These are phyloP conservation scores for Syncephalastrum racemosum DNA, from an alignment of 371 early-diverging fungal genomes.

Conservation along the genomic window DNA sequence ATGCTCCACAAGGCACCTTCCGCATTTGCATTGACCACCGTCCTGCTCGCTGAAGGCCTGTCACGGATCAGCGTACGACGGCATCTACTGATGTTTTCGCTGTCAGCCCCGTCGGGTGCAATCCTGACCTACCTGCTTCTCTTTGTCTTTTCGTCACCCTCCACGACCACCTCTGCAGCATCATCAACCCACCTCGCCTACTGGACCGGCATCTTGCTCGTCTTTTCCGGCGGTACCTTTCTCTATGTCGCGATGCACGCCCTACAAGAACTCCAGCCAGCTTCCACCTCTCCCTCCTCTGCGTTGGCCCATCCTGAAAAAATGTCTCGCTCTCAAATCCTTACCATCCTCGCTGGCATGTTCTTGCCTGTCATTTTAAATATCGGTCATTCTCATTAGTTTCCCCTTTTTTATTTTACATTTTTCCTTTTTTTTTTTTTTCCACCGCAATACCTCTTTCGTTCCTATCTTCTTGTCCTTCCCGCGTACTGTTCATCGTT, in stretches of 20 bases:
- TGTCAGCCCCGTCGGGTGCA: slow-evolving; percentile 85
- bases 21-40: slow-evolving; percentile 88
- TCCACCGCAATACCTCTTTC: not conserved
- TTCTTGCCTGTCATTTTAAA: slow-evolving; percentile 31
- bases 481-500: not conserved
- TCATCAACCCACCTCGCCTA: slow-evolving; percentile 49
- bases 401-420: not conserved
- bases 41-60: slow-evolving; percentile 74
- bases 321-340: slow-evolving; percentile 19
- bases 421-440: not conserved
- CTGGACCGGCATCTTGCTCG: slow-evolving; percentile 82
- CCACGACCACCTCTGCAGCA: slow-evolving; percentile 21
- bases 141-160: slow-evolving; percentile 25
- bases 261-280: slow-evolving; percentile 33
- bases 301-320: slow-evolving; percentile 7
- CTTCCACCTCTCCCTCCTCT: no score
- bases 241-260: slow-evolving; percentile 86
- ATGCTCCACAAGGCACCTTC: slow-evolving; percentile 96
- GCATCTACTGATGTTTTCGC: slow-evolving; percentile 80
- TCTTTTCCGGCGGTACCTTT: slow-evolving; percentile 90
- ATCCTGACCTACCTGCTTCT: slow-evolving; percentile 70
- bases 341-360: slow-evolving; percentile 35
- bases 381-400: slow-evolving; percentile 32
- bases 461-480: not conserved
- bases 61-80: slow-evolving; percentile 65